These are phyloP conservation scores for Clathrus columnatus DNA, from an alignment of 768 basidiomycete genomes.

Conservation along the genomic window DNA sequence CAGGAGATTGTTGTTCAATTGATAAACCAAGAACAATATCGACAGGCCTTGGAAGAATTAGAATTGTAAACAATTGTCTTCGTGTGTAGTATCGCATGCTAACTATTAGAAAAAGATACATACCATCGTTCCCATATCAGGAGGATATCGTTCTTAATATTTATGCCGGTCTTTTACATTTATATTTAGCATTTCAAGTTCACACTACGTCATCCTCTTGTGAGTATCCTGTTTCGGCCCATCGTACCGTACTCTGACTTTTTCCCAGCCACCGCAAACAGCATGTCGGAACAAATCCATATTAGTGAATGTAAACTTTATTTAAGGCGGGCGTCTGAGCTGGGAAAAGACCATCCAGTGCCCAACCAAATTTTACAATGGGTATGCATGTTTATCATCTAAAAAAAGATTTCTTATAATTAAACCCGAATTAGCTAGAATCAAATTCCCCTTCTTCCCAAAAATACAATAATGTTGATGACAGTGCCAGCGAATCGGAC, in stretches of 20 bases:
- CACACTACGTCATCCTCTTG: no score
- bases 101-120: slow-evolving; percentile 42
- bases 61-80: slow-evolving; percentile 54
- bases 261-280: neutral
- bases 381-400: slow-evolving; percentile 27
- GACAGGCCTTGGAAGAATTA: slow-evolving; percentile 74
- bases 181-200: slow-evolving; percentile 25
- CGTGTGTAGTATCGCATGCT: slow-evolving; percentile 2
- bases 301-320: neutral
- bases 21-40: slow-evolving; percentile 46
- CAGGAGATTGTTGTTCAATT: slow-evolving; percentile 67
- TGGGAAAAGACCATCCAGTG: slow-evolving; percentile 52
- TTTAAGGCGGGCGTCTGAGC: slow-evolving; percentile 8
- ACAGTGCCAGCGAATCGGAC: slow-evolving; percentile 4
- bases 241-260: no score
- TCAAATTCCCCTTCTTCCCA: neutral
- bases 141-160: slow-evolving; percentile 72
- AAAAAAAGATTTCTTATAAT: neutral
- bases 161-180: slow-evolving; percentile 70
- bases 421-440: neutral
- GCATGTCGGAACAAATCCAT: neutral
- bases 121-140: slow-evolving; percentile 82
- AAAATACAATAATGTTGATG: neutral
- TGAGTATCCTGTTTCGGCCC: no score
- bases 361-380: slow-evolving; percentile 45